Base-by-base conservation (phyloP, 1,139 yeast species). In the Debaryomyces nepalensis region DNA sequence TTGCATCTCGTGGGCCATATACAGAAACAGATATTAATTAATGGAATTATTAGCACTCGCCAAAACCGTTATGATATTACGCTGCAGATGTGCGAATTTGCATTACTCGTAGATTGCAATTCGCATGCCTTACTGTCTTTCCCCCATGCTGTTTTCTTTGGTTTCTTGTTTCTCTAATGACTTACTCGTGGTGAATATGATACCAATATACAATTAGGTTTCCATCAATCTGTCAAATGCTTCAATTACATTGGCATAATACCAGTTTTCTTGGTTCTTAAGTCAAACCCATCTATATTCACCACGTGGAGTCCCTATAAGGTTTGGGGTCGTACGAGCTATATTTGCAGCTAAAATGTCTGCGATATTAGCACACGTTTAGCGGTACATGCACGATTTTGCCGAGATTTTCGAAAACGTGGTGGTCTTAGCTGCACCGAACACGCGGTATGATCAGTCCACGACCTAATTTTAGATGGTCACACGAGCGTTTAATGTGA, bases 311-410 rank as follows among this genome's bases (percentile, higher is more conserved):
- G 37, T 29, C 32, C 20, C 21, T 8, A 29, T 10, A 29, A n/a
- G 18, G 32, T 19, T 2, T 27, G 14, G 8, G 31, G 31, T 27
- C 31, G 31, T 27, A 27, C 31, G 31, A 27, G 20, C 20, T 5
- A 10, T 29, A 29, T 15, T 29, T 29, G 32, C 32, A 29, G 21
- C 32, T 29, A 29, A 9, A 29, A 29, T 29, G n/a, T 21, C 21
- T 19, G 34, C 26, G 26, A 31, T 19, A 31, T 31, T 31, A 31
- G 30, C 31, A 34, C 37, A 34, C 37, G 37, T 34, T 34, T 34
- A 24, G 21, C 8, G 37, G 30, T 34, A 16, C 5, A 3, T 12
- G 23, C 37, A 34, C 37, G 30, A 7, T 8, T 24, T 6, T 8
- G 12, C 27, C 18, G n/a, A 33, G 29, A 9, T 6, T 32, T 11